These are phyloP conservation scores for Nakazawaea sp. DNA, from an alignment of 805 yeast genomes.

Conservation along the genomic window DNA sequence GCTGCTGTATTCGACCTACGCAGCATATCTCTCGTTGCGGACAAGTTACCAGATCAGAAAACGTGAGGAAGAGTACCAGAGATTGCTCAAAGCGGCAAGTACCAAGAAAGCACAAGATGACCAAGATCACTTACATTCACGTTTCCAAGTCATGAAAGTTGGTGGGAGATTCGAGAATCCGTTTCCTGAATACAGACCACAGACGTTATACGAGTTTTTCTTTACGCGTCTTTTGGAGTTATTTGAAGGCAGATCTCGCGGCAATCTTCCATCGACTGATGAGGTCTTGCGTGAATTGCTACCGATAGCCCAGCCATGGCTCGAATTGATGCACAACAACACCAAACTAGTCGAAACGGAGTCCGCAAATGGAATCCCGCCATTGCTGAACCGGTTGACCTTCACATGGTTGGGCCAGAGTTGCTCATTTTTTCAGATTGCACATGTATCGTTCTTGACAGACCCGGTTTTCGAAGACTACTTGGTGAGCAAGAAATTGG, in stretches of 20 bases:
- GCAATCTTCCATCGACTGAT: slow-evolving; percentile 46
- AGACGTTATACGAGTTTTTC: slow-evolving; percentile 81
- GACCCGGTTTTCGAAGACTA: slow-evolving; percentile 77
- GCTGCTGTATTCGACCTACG: slow-evolving; percentile 56
- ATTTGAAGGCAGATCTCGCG: slow-evolving; percentile 51
- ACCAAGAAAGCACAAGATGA: slow-evolving; percentile 8
- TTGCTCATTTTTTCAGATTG: slow-evolving; percentile 67
- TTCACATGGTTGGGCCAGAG: slow-evolving; percentile 95
- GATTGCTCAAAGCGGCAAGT: slow-evolving; percentile 6
- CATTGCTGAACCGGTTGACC: slow-evolving; percentile 39
- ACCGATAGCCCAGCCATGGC: slow-evolving; percentile 54
- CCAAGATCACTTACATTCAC: slow-evolving; percentile 13
- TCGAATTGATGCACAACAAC: slow-evolving; percentile 28
- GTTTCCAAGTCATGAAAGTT: slow-evolving; percentile 43
- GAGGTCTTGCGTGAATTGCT: slow-evolving; percentile 46
- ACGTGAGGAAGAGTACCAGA: slow-evolving; percentile 23
- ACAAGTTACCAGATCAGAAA: slow-evolving; percentile 47
- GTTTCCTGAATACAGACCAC: slow-evolving; percentile 82
- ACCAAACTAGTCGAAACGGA: slow-evolving; percentile 17
- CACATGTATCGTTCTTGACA: slow-evolving; percentile 69
- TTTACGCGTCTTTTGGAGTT: slow-evolving; percentile 67
- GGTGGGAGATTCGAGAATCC: slow-evolving; percentile 87
- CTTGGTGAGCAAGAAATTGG: slow-evolving; percentile 54
- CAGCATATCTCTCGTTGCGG: slow-evolving; percentile 49
- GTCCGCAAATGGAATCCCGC: slow-evolving; percentile 21